Base-by-base conservation (phyloP, 2,329 filamentous ascomycete genomes). In the Zalaria obscura region DNA sequence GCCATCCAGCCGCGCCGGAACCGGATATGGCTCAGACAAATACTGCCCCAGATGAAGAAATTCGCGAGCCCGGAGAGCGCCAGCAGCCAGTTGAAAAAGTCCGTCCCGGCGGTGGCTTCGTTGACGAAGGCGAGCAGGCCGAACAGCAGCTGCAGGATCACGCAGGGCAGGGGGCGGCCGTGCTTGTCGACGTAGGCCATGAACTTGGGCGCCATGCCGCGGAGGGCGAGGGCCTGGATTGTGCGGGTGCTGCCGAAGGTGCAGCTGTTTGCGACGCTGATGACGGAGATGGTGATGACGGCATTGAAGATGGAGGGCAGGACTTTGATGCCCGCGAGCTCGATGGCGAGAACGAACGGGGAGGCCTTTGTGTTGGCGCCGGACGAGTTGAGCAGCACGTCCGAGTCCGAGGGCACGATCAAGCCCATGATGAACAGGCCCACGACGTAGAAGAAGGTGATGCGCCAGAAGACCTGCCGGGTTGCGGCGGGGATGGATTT, bases 21-120 rank as follows among this genome's bases (percentile, higher is more conserved):
- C 44, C 87, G 84, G 55, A 94, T 91, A 62, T 94, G 87, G 26
- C 80, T 75, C 10, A 91, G 64, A 59, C 85, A 93, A 58, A 93
- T 88, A 49, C 82, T 83, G 39, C 71, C 75, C 82, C 83, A 87
- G 7, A 80, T 85, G 64, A 87, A 83, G 54, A 84, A 72, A 39
- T 74, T 78, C 9, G 78, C 80, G 26, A 85, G 69, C 38, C 77
- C 80, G 1, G 78, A 82, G 37, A 83, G 69, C 47, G 80, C 73
- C 35, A 82, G 69, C 56, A 93, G 73, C 85, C 86, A 93, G 51
- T 74, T 70, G 46, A 93, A 81, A 4, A 83, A 76, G 31, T 67
- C 61, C 25, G 65, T 66, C 50, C 82, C 70, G 46, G 75, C 58
- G 41, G 78, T 76, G 47, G 80, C 80, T 7, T 51, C 51, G 48